A percentile compares a stretch with the other conserved stretches of the same genome.
phyloP scores from a whole-genome alignment of 306 rosid species.

The Boehmeria nivea region DNA sequence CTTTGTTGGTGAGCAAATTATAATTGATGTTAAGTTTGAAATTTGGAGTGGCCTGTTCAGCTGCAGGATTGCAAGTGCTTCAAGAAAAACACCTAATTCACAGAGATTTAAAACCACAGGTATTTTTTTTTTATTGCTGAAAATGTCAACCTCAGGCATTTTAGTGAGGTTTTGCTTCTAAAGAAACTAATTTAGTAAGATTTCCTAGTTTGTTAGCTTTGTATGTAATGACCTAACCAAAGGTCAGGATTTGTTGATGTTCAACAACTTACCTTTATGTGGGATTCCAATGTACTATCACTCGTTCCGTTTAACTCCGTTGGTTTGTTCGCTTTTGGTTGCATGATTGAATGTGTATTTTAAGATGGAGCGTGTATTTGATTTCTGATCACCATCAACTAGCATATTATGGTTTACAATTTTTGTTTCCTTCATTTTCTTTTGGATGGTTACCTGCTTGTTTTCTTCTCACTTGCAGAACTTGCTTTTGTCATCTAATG shows the following conservation, averaged over 20 bases:
- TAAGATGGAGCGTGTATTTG: background rate
- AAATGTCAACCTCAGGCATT: too few relatives aligned
- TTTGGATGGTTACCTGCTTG: slow-evolving; percentile 2
- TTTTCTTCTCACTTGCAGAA: slow-evolving; percentile 56
- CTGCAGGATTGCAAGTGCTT: slow-evolving; percentile 77
- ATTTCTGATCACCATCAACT: background rate
- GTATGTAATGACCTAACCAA: slow-evolving; percentile 1
- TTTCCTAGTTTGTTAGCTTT: background rate
- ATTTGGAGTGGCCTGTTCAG: slow-evolving; percentile 43
- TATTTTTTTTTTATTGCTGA: slow-evolving; percentile 16
- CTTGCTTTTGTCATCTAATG: slow-evolving; percentile 55
- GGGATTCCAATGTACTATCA: too few relatives aligned
- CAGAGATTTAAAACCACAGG: slow-evolving; percentile 98
- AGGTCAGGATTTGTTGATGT: background rate
- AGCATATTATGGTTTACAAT: background rate
- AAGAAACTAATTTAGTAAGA: background rate
- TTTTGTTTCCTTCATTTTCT: slow-evolving; percentile 10
- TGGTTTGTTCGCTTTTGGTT: too few relatives aligned
- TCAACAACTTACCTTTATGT: too few relatives aligned
- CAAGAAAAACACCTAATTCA: slow-evolving; percentile 91
- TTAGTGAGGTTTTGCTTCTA: too few relatives aligned
- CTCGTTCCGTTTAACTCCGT: too few relatives aligned
- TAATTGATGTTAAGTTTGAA: slow-evolving; percentile 10
- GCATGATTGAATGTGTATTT: too few relatives aligned
- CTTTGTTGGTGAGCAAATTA: background rate